Conservation (phyloP, 306 rosid species). For the Vachellia pachyceras region DNA sequence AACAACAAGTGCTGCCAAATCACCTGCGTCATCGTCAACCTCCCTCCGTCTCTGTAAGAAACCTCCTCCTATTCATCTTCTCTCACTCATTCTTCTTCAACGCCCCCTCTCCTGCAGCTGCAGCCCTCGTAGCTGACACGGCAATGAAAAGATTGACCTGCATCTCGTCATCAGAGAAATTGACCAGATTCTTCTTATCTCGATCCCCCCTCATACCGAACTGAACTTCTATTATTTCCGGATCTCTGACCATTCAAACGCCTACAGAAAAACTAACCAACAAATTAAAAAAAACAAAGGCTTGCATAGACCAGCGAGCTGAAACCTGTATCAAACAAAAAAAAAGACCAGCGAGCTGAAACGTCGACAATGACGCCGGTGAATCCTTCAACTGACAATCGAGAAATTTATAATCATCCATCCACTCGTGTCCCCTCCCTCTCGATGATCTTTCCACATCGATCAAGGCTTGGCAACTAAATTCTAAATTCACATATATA, state of each 20-base stretch:
- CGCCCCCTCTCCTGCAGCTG: no score
- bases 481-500: neutral
- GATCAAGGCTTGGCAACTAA: slow-evolving; percentile 6
- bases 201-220: slow-evolving; percentile 33
- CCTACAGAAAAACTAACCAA: slow-evolving; percentile 44
- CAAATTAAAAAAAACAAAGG: neutral
- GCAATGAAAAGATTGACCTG: slow-evolving; percentile 70
- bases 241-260: slow-evolving; percentile 45
- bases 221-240: slow-evolving; percentile 48
- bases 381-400: slow-evolving; percentile 12
- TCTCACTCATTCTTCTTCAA: no score
- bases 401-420: neutral
- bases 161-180: slow-evolving; percentile 21
- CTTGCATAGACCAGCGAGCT: slow-evolving; percentile 3
- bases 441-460: neutral
- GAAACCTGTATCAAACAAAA: no score
- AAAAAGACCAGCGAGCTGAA: slow-evolving; percentile 4
- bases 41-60: no score
- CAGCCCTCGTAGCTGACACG: neutral
- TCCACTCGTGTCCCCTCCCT: slow-evolving; percentile 15
- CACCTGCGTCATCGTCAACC: no score
- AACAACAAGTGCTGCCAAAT: no score
- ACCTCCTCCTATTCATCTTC: no score
- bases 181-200: slow-evolving; percentile 42
- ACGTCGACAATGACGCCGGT: neutral